Base-by-base conservation (phyloP, 2,329 filamentous ascomycete species). In the Venturia effusa region DNA sequence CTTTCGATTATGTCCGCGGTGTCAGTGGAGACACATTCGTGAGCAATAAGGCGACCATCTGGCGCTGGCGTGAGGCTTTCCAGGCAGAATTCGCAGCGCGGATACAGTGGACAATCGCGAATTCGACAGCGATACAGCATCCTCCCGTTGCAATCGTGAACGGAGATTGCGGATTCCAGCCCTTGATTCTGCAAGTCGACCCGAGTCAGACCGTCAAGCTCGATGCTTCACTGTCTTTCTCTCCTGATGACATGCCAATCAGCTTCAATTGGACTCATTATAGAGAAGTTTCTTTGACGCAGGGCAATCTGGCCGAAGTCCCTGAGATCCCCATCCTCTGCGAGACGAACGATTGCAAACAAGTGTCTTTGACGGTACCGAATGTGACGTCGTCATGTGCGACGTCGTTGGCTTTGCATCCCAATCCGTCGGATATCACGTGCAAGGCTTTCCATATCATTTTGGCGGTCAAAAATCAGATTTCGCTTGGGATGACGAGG, bases 41-140 rank as follows among this genome's bases (percentile, higher is more conserved):
- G 40, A 72, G 71, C 43, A 61, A 43, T 24, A 62, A 60, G 15
- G 76, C 74, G 3, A 75, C 74, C 17, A 74, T 78, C 62, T 79
- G 76, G 76, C 71, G 77, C 22, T 79, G 77, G 77, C 66, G 76
- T 13, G 64, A 74, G 17, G 72, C 71, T 11, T 79, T 70, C 68
- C 77, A 79, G 64, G 70, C 75, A 64, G 77, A 78, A 66, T 78
- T 79, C 66, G 75, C 76, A 8, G 73, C 75, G 1, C 68, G 77
- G 8, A 77, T 79, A 61, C 71, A 74, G 63, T 79, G 77, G 77
- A 74, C 72, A 37, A 54, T 19, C 40, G n/a, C 17, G 40, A 43
- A 41, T 17, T 43, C 40, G 11, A 43, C 40, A 5, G 60, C 60
- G 37, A 65, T 61, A 27, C 68, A 69, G 51, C 68, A 69, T 4